Base-by-base conservation (phyloP, 1,139 yeast species). In the Trichomonascaceae sp. region DNA sequence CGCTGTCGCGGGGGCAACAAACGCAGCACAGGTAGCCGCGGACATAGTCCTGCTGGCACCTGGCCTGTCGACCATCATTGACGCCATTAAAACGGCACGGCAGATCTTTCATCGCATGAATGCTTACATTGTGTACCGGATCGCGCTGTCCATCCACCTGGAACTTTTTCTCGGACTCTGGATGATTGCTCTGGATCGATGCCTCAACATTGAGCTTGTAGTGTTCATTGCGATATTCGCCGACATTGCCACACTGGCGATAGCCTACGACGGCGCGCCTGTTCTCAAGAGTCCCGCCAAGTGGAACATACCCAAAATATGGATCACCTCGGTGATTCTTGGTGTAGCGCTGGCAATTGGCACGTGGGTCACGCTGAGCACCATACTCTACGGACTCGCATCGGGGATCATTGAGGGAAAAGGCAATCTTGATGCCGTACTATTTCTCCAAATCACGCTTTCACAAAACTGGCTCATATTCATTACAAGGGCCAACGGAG, bases 221-320 rank as follows among this genome's bases (percentile, higher is more conserved):
- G 82, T 76, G 50, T 75, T 75, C 64, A 70, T 75, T 65, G 82
- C 82, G 46, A 72, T 75, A 54, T 75, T 75, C 62, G 82, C 82
- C 51, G 82, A 75, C 62, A 76, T 75, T 58, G 82, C 82, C 44
- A 75, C 82, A 53, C 65, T 75, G 55, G 82, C 82, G 47, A 75
- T 75, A 64, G 82, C 82, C 52, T 76, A 75, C 62, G 82, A 75
- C 59, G 57, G 89, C 54, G 98, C 98, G 67, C 98, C 97, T 58
- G 89, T 71, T 72, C 92, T 89, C 64, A 93, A 84, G 63, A 69
- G 70, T 59, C 98, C 98, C 54, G 97, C 89, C 58, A 89, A 89
- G 69, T 89, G 98, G 98, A 87, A 89, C 77, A 69, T 87, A 59
- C 81, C 81, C 56, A 73, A 76, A 69, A 72, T 75, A 56, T 76